Percentiles rank a stretch among this genome's conserved stretches.
Evolutionary conservation across 345 rosid species (phyloP).

Genomic region (Eucalyptus pumila): DNA sequence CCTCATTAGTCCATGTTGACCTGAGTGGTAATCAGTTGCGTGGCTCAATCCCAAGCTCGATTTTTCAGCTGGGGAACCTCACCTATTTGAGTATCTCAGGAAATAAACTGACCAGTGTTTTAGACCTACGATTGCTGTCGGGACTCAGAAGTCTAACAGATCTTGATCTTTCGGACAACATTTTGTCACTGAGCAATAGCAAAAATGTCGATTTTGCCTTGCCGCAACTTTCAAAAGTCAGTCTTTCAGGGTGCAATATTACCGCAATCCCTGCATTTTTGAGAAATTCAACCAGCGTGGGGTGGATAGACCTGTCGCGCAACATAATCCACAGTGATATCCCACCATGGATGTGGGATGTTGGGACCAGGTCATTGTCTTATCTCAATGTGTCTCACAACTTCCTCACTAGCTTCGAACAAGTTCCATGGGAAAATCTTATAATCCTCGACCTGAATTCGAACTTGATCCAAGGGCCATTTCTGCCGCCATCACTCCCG

Average conservation of each 20-base stretch:
- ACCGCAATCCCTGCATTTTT: neutral
- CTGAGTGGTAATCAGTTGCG: neutral
- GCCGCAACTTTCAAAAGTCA: neutral
- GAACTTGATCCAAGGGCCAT: neutral
- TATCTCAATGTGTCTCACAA: neutral
- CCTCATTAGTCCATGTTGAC: neutral
- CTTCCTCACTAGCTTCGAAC: neutral
- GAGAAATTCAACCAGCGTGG: neutral
- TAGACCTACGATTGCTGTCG: neutral
- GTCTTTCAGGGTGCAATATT: conserved; percentile 3
- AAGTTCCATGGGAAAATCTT: neutral
- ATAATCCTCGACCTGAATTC: neutral
- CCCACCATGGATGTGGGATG: neutral
- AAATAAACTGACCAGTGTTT: conserved; percentile 1
- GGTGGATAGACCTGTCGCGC: neutral
- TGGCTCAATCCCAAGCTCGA: conserved; percentile 4
- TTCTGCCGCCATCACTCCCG: neutral
- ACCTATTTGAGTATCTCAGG: neutral
- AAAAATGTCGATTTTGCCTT: neutral
- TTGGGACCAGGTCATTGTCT: neutral
- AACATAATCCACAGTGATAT: conserved; percentile 1
- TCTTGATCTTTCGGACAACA: neutral
- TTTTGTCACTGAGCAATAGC: neutral
- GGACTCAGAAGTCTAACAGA: neutral
- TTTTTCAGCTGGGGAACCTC: neutral